Base-by-base conservation (phyloP, 129 eudicot species). In the Centrapalus pauciflorus region DNA sequence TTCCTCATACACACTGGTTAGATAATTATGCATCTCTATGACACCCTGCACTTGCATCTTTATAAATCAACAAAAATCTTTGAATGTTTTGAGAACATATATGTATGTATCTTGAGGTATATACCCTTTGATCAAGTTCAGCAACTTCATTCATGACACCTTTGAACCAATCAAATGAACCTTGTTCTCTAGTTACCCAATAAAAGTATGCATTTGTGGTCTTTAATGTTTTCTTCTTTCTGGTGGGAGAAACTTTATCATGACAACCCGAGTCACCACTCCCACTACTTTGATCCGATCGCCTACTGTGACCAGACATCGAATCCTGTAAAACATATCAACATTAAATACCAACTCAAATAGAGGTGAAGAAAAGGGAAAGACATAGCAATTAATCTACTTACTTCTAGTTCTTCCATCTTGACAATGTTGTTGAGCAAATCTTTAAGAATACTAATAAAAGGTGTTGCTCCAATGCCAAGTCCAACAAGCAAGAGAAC, bases 121-220 rank as follows among this genome's bases (percentile, higher is more conserved):
- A 23, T 94, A 94, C 99, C 90, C 97, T 77, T 67, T 86, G 97
- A 82, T 94, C 99, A 19, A 84, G 90, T 11, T 89, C 97, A 0
- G 99, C 92, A 58, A 94, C 87, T 86, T 94, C 99, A 81, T 94
- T 80, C 99, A 89, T 94, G 40, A 94, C 97, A 14, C 97, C 99
- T 84, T 94, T 94, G 74, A 94, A 94, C 99, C 99, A 94, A 82
- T 94, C 99, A 72, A 94, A 94, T 10, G 99, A 94, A 5, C 99
- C 97, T 84, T 94, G 97, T 70, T 94, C 99, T 65, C 97, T 86
- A 20, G 99, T 94, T 41, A 94, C 97, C 99, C 99, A 94, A 72
- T 94, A 94, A 73, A 94, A 94, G 83, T 94, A 94, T 54, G 99
- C 99, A 82, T 89, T 94, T 9, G 96, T 86, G 0, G 97, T 89